A percentile compares a stretch with the other conserved stretches of the same genome.
Conservation (phyloP, 2,329 filamentous ascomycete species). For the Claviceps pazoutovae region DNA sequence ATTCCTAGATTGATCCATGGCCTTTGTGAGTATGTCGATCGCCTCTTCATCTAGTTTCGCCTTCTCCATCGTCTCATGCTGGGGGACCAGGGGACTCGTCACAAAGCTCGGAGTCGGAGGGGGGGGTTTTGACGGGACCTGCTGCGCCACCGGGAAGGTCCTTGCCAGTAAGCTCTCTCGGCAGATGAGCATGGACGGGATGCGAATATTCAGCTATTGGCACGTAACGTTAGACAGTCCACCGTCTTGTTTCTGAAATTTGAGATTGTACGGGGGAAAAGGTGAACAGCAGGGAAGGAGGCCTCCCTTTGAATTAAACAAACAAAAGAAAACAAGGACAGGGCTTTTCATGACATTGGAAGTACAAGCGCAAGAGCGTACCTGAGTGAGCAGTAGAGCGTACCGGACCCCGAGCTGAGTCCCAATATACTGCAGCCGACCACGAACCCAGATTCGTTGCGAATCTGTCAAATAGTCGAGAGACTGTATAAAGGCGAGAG, state of each 20-base stretch:
- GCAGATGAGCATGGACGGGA: slow-evolving; percentile 49
- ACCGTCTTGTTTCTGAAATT: background rate
- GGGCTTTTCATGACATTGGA: background rate
- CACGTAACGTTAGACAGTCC: background rate
- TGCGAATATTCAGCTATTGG: slow-evolving; percentile 39
- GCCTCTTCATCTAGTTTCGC: slow-evolving; percentile 29
- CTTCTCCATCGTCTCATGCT: slow-evolving; percentile 33
- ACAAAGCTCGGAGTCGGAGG: slow-evolving; percentile 21
- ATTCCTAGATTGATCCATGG: slow-evolving; percentile 22
- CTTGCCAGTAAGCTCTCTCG: slow-evolving; percentile 35
- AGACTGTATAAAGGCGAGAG: slow-evolving; percentile 36
- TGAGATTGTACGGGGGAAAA: background rate
- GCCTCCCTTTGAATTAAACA: too few species aligned
- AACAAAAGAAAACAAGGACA: background rate
- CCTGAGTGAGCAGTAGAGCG: slow-evolving; percentile 39
- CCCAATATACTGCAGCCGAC: slow-evolving; percentile 39
- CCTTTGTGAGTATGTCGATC: slow-evolving; percentile 27
- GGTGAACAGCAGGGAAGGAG: too few species aligned
- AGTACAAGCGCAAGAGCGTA: slow-evolving; percentile 18
- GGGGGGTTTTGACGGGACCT: slow-evolving; percentile 25
- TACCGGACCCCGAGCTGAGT: slow-evolving; percentile 44
- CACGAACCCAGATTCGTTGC: slow-evolving; percentile 41
- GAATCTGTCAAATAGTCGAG: slow-evolving; percentile 47
- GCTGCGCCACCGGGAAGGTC: slow-evolving; percentile 26
- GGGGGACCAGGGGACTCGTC: slow-evolving; percentile 30